Conservation (phyloP, 805 yeast species). For the Kazachstania psychrophila region DNA sequence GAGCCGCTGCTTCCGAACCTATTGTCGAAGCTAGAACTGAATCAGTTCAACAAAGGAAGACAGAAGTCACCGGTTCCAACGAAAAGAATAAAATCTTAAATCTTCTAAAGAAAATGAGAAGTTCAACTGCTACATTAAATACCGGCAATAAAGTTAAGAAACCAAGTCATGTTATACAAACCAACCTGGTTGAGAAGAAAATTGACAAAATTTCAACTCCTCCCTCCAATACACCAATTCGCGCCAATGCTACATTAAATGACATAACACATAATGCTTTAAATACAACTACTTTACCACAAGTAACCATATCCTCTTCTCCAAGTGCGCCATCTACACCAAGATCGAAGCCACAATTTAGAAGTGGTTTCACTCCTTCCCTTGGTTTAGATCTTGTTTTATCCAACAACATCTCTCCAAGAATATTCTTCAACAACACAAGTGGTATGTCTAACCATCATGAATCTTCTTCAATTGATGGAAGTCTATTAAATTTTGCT, state of each 20-base stretch:
- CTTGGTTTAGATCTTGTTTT: slow-evolving; percentile 4
- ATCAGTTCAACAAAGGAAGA: not conserved
- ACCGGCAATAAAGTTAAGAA: not conserved
- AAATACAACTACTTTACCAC: slow-evolving; percentile 2
- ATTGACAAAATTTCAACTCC: not conserved
- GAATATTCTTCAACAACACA: slow-evolving; percentile 3
- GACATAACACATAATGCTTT: not conserved
- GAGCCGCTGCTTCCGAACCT: not conserved
- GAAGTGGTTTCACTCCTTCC: slow-evolving; percentile 10
- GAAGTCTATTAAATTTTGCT: not conserved
- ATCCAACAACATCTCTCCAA: slow-evolving; percentile 4
- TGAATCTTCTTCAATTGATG: slow-evolving; percentile 1
- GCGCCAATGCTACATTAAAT: not conserved
- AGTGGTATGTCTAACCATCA: not conserved
- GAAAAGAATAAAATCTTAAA: slow-evolving; percentile 23
- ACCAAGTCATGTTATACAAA: not conserved
- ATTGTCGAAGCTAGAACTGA: not conserved
- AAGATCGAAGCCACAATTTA: slow-evolving; percentile 4
- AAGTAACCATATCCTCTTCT: slow-evolving; percentile 3
- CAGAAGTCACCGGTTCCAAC: slow-evolving; percentile 4
- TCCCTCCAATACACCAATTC: not conserved
- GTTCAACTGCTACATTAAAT: slow-evolving; percentile 2
- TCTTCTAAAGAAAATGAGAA: slow-evolving; percentile 25
- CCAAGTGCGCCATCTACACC: slow-evolving; percentile 8
- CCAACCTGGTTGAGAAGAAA: not conserved